These are phyloP conservation scores for Vaccinium macrocarpon DNA, from an alignment of 148 eudicot genomes.

Conservation along the genomic window DNA sequence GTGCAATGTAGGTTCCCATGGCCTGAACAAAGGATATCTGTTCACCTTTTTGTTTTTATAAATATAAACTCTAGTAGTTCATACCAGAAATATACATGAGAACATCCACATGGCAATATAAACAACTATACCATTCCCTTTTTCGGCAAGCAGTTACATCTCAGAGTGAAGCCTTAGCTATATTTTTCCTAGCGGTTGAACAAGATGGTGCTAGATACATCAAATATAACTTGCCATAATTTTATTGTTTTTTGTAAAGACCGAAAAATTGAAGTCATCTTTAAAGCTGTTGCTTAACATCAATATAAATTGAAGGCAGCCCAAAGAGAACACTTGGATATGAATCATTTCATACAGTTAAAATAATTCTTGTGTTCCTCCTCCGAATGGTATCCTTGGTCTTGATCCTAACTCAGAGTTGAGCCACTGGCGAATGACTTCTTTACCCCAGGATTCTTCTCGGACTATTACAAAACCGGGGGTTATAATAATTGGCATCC, in stretches of 20 bases:
- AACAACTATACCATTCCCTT: not conserved
- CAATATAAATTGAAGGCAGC: not conserved
- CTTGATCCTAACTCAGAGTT: not conserved
- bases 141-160: not conserved
- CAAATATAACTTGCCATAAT: not conserved
- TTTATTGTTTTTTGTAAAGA: not conserved
- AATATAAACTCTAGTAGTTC: not conserved
- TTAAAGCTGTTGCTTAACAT: not conserved
- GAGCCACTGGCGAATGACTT: not conserved
- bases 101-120: not conserved
- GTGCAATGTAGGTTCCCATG: too few relatives aligned
- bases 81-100: not conserved
- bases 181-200: not conserved
- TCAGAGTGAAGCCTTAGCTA: not conserved
- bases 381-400: not conserved
- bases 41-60: not conserved
- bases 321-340: not conserved
- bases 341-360: not conserved
- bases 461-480: too few relatives aligned
- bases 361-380: not conserved
- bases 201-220: not conserved
- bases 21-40: not conserved
- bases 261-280: not conserved
- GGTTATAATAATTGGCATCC: not conserved
- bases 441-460: not conserved